Conservation (phyloP, 2,329 filamentous ascomycete genomes). For the Scytalidium lignicola region DNA sequence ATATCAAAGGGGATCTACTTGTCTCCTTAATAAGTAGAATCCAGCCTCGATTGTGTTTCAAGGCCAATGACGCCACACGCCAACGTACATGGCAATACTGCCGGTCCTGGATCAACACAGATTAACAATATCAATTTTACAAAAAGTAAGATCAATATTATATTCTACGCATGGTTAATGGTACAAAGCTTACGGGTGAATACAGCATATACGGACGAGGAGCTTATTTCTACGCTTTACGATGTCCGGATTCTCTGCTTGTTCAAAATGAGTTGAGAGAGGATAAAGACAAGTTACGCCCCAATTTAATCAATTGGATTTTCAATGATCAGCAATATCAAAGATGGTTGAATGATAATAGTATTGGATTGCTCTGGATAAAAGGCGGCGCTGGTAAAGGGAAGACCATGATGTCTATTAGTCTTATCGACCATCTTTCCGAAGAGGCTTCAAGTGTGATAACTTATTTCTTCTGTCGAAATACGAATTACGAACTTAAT, state of each 20-base stretch:
- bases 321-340: conserved; percentile 19
- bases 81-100: no score
- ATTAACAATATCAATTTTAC: no score
- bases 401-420: conserved; percentile 29
- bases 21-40: no score
- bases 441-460: no score
- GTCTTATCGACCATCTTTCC: conserved; percentile 4
- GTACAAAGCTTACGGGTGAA: no score
- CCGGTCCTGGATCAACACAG: no score
- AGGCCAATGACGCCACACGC: no score
- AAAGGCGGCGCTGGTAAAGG: conserved; percentile 31
- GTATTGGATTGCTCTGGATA: conserved; percentile 25
- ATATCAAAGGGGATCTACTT: no score
- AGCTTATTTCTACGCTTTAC: conserved; percentile 12
- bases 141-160: no score
- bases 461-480: conserved; percentile 8
- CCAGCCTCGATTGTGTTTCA: no score
- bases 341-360: conserved; percentile 15
- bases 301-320: conserved; percentile 16
- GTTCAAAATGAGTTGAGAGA: conserved; percentile 15
- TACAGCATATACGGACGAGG: no score
- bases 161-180: no score
- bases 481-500: conserved; percentile 8
- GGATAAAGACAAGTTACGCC: conserved; percentile 12
- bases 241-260: conserved; percentile 11